These are phyloP conservation scores for Penicillium psychrosexuale DNA, from an alignment of 2,329 filamentous ascomycete genomes.

Conservation along the genomic window DNA sequence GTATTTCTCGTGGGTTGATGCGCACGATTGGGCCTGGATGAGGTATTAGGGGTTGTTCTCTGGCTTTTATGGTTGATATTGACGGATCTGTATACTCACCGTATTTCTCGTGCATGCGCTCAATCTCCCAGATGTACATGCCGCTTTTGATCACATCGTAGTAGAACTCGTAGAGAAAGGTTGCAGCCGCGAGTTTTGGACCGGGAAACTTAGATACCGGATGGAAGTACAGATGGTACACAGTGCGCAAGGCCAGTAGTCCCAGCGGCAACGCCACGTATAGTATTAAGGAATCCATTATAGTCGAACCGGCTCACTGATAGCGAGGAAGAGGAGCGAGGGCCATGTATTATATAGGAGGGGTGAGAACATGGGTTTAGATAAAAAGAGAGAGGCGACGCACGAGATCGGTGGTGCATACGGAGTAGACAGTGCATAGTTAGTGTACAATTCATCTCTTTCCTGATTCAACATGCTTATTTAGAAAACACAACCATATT, in stretches of 20 bases:
- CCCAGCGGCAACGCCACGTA: neutral
- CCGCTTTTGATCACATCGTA: constrained; percentile 32
- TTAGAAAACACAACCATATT: neutral
- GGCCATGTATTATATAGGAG: neutral
- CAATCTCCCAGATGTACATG: constrained; percentile 27
- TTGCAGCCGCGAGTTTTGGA: constrained; percentile 32
- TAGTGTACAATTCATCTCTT: neutral
- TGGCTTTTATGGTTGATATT: neutral
- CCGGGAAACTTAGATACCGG: constrained; percentile 34
- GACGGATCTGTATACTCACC: constrained; percentile 18
- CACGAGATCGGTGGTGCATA: constrained; percentile 1
- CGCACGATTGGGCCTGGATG: constrained; percentile 37
- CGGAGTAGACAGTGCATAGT: neutral
- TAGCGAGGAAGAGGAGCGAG: neutral
- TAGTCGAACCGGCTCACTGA: neutral
- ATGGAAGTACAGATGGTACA: constrained; percentile 24
- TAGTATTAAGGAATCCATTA: constrained; percentile 9
- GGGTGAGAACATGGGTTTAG: neutral
- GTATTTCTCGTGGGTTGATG: constrained; percentile 38
- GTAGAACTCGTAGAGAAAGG: constrained; percentile 34
- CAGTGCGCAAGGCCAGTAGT: constrained; percentile 2
- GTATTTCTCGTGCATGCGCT: constrained; percentile 36
- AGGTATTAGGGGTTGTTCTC: neutral
- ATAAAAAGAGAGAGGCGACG: neutral
- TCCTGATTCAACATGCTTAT: neutral